A percentile compares a stretch with the other conserved stretches of the same genome.
These are phyloP conservation scores for Aegilops tauschii DNA, from an alignment of 176 grass and related monocot species.

Conservation along the genomic window DNA sequence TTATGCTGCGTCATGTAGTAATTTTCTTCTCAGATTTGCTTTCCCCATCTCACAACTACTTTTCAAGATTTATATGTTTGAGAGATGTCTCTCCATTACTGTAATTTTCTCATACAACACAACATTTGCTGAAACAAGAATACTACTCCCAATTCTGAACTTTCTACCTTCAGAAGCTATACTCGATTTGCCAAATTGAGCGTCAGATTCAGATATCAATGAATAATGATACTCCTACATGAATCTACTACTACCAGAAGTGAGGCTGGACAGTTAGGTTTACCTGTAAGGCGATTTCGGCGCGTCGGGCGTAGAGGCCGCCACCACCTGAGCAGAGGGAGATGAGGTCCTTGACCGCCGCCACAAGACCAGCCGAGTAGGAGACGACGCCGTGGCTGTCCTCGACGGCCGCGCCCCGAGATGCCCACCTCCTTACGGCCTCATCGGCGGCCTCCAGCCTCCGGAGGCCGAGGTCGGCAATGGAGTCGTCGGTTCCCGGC, in stretches of 20 bases:
- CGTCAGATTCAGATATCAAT: too few relatives aligned
- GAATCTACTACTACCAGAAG: too few relatives aligned
- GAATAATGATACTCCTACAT: too few relatives aligned
- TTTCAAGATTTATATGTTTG: background rate
- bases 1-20: too few relatives aligned
- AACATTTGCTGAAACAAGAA: background rate
- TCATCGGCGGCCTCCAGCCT: conserved; percentile 1
- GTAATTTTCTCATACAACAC: background rate
- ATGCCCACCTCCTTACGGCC: background rate
- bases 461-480: background rate
- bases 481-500: background rate
- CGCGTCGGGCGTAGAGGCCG: background rate
- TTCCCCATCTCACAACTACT: background rate
- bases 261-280: background rate
- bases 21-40: too few relatives aligned
- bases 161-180: background rate
- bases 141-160: background rate
- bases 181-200: too few relatives aligned
- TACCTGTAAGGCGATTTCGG: background rate
- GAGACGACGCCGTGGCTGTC: background rate
- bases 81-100: background rate
- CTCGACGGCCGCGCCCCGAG: background rate
- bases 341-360: conserved; percentile 16
- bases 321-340: background rate
- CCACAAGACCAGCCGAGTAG: background rate